Percentiles rank a stretch among this genome's conserved stretches.
Evolutionary conservation across 345 rosid genomes (phyloP).

Genomic region (Sonneratia alba): DNA sequence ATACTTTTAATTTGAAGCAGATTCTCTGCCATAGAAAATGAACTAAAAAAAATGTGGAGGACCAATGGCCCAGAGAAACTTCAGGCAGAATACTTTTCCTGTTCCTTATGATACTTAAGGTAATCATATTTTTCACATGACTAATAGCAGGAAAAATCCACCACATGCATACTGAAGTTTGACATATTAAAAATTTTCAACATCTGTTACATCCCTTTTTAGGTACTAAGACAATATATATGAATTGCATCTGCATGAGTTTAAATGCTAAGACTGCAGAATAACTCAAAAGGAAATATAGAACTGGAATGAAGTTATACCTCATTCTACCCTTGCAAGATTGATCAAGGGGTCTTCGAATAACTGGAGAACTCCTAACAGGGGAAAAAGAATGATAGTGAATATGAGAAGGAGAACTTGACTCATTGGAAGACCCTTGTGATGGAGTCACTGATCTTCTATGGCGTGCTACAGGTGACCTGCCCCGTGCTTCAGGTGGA

Average conservation of each 20-base stretch:
- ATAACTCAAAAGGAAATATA: conserved; percentile 2
- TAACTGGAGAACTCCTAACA: conserved; percentile 23
- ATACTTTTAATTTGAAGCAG: not conserved
- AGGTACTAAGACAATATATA: not conserved
- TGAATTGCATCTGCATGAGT: not conserved
- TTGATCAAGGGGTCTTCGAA: conserved; percentile 29
- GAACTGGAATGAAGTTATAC: conserved; percentile 21
- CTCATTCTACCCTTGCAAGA: conserved; percentile 38
- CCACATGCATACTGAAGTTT: not conserved
- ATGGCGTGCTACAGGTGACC: conserved; percentile 6
- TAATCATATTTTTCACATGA: not conserved
- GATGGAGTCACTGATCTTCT: conserved; percentile 10
- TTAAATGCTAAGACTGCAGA: conserved; percentile 5
- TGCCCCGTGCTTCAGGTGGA: conserved; percentile 12
- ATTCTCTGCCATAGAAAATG: not conserved
- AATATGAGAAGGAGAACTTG: conserved; percentile 41
- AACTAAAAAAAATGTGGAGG: not conserved
- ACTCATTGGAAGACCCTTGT: conserved; percentile 31
- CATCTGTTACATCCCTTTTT: too few relatives aligned
- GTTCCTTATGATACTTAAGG: not conserved
- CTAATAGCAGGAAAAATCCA: not conserved
- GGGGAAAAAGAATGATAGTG: conserved; percentile 36
- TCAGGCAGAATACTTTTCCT: not conserved
- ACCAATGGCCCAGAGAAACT: not conserved
- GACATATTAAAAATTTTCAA: too few relatives aligned